Conservation (phyloP, 1,284 basidiomycete species). For the Ganoderma leucocontextum region DNA sequence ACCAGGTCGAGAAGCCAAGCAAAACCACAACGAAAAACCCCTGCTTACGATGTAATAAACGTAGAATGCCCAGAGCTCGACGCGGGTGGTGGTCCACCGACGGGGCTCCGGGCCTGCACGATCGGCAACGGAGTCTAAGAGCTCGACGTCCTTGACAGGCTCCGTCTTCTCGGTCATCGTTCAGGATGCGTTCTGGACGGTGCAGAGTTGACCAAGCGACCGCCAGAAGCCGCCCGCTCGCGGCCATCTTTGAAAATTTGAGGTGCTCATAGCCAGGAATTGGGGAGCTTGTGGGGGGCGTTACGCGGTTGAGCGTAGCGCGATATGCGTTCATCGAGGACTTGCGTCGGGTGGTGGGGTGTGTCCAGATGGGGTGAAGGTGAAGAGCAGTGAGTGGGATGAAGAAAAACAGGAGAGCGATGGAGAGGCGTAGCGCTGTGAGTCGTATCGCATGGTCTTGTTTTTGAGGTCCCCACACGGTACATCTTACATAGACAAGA, state of each 20-base stretch:
- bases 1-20: not conserved
- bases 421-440: too few species aligned
- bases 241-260: conserved; percentile 18
- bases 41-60: conserved; percentile 64
- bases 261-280: conserved; percentile 15
- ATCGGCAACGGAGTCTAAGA: conserved; percentile 13
- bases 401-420: not conserved
- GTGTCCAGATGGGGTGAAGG: not conserved
- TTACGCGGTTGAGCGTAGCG: conserved; percentile 1
- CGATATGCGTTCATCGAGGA: not conserved
- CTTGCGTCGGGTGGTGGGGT: not conserved
- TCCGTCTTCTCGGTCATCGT: conserved; percentile 30
- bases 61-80: conserved; percentile 77
- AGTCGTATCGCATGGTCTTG: too few species aligned
- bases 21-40: not conserved
- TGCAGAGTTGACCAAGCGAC: not conserved
- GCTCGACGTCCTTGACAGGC: conserved; percentile 20
- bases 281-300: conserved; percentile 8
- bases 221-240: conserved; percentile 5
- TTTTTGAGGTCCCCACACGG: too few species aligned
- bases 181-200: conserved; percentile 17
- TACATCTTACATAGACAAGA: too few species aligned
- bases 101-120: conserved; percentile 6
- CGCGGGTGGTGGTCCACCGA: conserved; percentile 55
- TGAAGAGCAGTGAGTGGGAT: not conserved